phyloP scores from a whole-genome alignment of 352 stramenopile species.

The Halophytophthora batemanensis region DNA sequence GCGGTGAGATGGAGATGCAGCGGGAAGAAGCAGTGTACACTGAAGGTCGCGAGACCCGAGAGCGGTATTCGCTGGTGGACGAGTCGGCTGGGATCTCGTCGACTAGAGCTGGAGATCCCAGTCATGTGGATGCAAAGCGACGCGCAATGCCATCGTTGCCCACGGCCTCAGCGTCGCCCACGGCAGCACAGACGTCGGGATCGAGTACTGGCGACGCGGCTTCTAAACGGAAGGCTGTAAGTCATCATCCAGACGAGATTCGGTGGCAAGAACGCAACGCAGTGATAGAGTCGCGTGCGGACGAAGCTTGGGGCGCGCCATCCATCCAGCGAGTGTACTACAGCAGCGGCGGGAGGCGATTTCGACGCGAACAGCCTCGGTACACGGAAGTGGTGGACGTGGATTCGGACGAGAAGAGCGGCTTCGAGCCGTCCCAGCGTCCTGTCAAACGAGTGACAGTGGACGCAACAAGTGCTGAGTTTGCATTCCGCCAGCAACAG shows the following conservation, averaged over 20 bases:
- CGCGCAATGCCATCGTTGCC: conserved; percentile 1
- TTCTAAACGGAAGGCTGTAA: conserved; percentile 4
- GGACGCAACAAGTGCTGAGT: conserved; percentile 3
- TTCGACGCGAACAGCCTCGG: conserved; percentile 12
- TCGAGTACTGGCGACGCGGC: neutral
- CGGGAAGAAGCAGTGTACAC: neutral
- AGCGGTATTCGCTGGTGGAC: conserved; percentile 4
- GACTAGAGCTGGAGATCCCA: conserved; percentile 2
- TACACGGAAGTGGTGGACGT: conserved; percentile 16
- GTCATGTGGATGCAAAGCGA: neutral
- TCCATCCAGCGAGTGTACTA: conserved; percentile 18
- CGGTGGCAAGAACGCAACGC: conserved; percentile 3
- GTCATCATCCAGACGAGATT: conserved; percentile 4
- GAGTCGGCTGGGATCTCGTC: conserved; percentile 1
- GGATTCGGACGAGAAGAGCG: conserved; percentile 26
- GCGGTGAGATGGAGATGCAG: neutral
- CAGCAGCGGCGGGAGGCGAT: neutral
- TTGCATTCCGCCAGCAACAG: conserved; percentile 8
- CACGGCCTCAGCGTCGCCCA: neutral
- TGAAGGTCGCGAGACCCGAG: neutral
- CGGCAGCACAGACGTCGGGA: neutral
- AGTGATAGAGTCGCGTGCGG: neutral
- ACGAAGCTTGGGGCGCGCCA: conserved; percentile 6
- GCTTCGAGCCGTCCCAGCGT: conserved; percentile 8
- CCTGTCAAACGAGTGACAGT: neutral